Conservation (phyloP, 306 rosid species). For the Ochetophila trinervis region DNA sequence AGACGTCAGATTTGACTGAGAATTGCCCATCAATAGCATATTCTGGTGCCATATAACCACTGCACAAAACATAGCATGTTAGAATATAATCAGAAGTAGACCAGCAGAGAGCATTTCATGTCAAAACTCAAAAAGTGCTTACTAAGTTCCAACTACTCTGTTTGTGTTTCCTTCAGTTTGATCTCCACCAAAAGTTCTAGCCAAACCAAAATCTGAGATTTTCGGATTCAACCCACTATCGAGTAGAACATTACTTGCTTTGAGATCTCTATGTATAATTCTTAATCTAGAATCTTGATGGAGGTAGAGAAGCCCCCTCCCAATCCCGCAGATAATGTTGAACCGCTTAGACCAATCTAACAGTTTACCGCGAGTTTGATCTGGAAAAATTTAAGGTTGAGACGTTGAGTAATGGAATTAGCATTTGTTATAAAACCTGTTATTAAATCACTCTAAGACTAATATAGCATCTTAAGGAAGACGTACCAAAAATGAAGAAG, state of each 20-base stretch:
- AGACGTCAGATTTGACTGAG: constrained; percentile 50
- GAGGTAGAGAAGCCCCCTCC: constrained; percentile 27
- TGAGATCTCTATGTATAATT: constrained; percentile 32
- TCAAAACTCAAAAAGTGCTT: constrained; percentile 2
- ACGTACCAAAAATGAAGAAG: constrained; percentile 46
- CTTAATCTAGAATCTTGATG: constrained; percentile 33
- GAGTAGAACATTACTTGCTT: constrained; percentile 29
- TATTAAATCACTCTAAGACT: neutral
- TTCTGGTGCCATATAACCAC: constrained; percentile 66
- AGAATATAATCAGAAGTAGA: neutral
- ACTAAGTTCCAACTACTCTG: constrained; percentile 28
- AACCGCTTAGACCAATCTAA: constrained; percentile 23
- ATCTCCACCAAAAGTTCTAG: constrained; percentile 24
- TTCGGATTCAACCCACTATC: constrained; percentile 32
- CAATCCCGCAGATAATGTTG: constrained; percentile 21
- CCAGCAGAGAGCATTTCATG: neutral
- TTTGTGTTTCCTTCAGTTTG: constrained; percentile 27
- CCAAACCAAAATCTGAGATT: constrained; percentile 35
- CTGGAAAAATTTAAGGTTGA: constrained; percentile 1
- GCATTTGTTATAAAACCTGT: neutral
- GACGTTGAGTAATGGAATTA: neutral
- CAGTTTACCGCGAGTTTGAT: neutral
- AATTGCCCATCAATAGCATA: constrained; percentile 48
- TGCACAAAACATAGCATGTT: constrained; percentile 3
- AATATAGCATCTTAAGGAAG: neutral